phyloP scores from a whole-genome alignment of 306 rosid genomes.

The Vigna angularis region DNA sequence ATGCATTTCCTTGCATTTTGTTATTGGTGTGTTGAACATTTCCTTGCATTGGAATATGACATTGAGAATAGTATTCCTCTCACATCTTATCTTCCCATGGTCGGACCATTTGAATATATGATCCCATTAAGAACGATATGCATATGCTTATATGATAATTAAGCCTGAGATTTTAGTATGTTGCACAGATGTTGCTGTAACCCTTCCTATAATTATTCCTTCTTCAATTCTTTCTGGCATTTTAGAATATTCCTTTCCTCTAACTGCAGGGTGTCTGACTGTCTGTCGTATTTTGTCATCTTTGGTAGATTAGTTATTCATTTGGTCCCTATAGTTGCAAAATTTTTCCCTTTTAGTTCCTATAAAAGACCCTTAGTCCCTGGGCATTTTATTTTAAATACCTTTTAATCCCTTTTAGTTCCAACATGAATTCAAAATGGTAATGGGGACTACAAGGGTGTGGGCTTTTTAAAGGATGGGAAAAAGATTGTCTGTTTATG shows the following conservation, averaged over 20 bases:
- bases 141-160: not conserved
- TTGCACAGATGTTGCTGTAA: constrained; percentile 6
- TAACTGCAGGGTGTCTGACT: not conserved
- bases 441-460: not conserved
- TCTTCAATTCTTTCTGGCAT: constrained; percentile 1
- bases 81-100: constrained; percentile 11
- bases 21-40: not conserved
- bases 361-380: too few species aligned
- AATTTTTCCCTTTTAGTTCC: not conserved
- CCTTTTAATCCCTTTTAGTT: not conserved
- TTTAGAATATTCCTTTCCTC: constrained; percentile 12
- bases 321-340: not conserved
- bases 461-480: not conserved
- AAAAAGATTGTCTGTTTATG: not conserved
- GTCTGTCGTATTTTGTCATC: not conserved
- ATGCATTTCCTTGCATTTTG: constrained; percentile 29
- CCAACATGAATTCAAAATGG: not conserved
- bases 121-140: not conserved
- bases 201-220: constrained; percentile 2
- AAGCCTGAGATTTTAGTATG: constrained; percentile 9
- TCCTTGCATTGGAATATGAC: constrained; percentile 13
- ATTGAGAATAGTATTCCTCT: constrained; percentile 2
- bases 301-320: not conserved
- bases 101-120: not conserved
- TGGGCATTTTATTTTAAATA: too few species aligned